phyloP scores from a whole-genome alignment of 352 stramenopile species.

The Plasmopara muralis region DNA sequence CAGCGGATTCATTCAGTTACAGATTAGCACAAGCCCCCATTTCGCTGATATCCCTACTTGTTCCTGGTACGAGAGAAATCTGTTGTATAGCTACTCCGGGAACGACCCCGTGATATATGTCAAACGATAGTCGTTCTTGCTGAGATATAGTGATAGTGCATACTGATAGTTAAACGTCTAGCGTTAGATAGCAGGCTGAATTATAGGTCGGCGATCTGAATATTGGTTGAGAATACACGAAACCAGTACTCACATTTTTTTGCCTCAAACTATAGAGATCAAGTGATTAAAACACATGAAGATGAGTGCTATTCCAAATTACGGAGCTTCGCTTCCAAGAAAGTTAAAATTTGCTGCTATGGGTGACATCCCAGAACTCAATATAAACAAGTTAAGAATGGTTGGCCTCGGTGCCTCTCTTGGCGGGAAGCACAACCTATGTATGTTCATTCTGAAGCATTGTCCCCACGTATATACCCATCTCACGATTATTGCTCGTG shows the following conservation, averaged over 20 bases:
- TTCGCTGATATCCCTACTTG: no score
- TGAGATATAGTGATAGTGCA: not conserved
- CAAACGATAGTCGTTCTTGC: conserved; percentile 7
- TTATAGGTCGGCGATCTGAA: conserved; percentile 8
- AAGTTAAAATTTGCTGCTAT: not conserved
- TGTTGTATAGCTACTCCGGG: not conserved
- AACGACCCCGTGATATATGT: conserved; percentile 1
- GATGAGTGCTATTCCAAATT: conserved; percentile 1
- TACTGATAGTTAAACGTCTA: not conserved
- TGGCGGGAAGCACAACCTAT: not conserved
- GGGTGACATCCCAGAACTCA: not conserved
- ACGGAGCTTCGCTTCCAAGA: not conserved
- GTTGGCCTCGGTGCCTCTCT: not conserved
- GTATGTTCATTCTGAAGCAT: not conserved
- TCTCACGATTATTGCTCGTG: not conserved
- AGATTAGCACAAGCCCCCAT: no score
- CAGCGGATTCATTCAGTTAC: no score
- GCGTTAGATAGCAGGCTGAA: conserved; percentile 6
- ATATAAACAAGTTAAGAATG: not conserved
- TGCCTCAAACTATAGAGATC: conserved; percentile 2
- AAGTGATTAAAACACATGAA: not conserved
- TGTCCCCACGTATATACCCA: not conserved
- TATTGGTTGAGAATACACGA: conserved; percentile 5
- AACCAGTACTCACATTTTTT: conserved; percentile 2
- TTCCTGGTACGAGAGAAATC: no score